Evolutionary conservation across 2,329 filamentous ascomycete species (phyloP), one percentile per base, ranked within the genome.

Genomic region (Calonectria crousiana): DNA sequence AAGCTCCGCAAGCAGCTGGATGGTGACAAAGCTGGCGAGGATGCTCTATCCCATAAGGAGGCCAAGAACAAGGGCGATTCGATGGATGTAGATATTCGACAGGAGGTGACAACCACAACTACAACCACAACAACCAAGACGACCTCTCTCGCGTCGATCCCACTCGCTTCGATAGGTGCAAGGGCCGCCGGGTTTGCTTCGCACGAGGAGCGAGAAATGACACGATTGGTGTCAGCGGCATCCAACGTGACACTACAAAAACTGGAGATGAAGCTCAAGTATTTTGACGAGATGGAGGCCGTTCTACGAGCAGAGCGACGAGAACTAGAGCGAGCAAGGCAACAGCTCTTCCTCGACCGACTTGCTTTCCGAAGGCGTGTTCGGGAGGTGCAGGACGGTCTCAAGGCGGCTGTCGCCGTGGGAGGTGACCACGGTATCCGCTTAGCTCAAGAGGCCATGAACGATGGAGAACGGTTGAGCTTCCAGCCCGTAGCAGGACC

Each of bases 181-280:
- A 94, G 97, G 74, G 92, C 96, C 2, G 94, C 94, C 10, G 97
- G 94, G 4, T 92, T 99, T 41, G 96, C 96, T 34, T 98, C 96
- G 4, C 95, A 98, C 80, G 96, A 98, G 84, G 97, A 99, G 85
- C 94, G 97, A 72, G 95, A 98, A 85, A 97, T 98, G 92, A 98
- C 96, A 26, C 94, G 95, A 20, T 92, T 98, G 60, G 95, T 99
- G 13, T 96, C 95, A 3, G 94, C 95, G 8, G 95, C 95, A 0
- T 95, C 98, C 67, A 99, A 99, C 83, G 90, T 98, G 16, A 96
- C 95, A n/a, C 89, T 98, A 41, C 94, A 98, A 83, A 99, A 99
- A 86, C 92, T 98, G 75, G 95, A 98, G 85, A 88, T 98, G 80
- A 99, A 99, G 86, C 90, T 99, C 74, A 93, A 95, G 82, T 98